Evolutionary conservation across 2,329 filamentous ascomycete species (phyloP).

Genomic region (Stachybotrys chartarum): DNA sequence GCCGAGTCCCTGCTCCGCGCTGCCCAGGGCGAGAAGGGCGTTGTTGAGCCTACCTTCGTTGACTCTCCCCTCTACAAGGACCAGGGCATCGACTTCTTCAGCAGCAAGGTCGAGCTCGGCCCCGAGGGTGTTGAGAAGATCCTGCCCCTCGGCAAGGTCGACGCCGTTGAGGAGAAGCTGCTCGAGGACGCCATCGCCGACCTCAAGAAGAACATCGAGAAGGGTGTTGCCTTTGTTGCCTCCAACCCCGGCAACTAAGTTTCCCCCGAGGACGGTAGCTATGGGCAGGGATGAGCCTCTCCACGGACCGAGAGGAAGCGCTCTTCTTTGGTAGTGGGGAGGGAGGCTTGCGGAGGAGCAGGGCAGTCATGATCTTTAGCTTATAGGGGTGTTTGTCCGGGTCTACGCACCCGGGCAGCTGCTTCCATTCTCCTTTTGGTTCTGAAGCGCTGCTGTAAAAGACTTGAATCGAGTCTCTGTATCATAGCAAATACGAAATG

Average conservation of each 20-base stretch:
- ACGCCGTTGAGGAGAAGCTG: slow-evolving; percentile 81
- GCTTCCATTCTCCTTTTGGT: neutral
- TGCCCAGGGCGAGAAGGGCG: slow-evolving; percentile 85
- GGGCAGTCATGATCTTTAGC: neutral
- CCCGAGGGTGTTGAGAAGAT: slow-evolving; percentile 95
- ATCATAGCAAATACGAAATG: slow-evolving; percentile 22
- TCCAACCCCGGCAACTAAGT: slow-evolving; percentile 54
- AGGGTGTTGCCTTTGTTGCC: slow-evolving; percentile 63
- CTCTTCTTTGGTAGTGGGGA: neutral
- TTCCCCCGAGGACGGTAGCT: neutral
- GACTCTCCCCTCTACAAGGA: slow-evolving; percentile 98
- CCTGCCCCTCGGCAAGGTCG: slow-evolving; percentile 76
- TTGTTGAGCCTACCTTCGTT: slow-evolving; percentile 94
- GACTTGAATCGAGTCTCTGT: slow-evolving; percentile 17
- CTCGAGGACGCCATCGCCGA: slow-evolving; percentile 78
- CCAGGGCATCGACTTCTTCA: slow-evolving; percentile 95
- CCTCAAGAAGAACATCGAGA: slow-evolving; percentile 91
- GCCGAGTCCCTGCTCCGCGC: slow-evolving; percentile 93
- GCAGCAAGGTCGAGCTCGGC: slow-evolving; percentile 90
- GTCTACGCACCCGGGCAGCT: neutral
- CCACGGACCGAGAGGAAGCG: slow-evolving; percentile 1
- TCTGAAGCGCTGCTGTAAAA: neutral
- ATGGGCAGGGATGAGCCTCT: neutral
- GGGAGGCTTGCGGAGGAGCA: neutral
- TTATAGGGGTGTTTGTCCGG: neutral